phyloP scores from a whole-genome alignment of 2,329 filamentous ascomycete species.

The Trichoderma sp. region DNA sequence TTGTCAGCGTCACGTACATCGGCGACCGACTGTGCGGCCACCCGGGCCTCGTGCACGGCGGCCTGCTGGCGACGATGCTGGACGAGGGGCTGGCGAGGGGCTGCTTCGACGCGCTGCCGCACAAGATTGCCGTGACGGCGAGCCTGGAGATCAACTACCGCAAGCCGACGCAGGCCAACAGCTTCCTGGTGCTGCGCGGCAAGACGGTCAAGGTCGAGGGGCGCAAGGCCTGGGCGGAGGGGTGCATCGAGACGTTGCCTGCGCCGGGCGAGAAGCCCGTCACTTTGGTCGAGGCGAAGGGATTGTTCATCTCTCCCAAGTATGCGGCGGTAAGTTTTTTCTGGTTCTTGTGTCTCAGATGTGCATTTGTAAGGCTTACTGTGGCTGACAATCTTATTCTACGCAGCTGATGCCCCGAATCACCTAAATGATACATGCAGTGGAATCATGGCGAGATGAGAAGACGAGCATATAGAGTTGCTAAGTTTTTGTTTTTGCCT shows the following conservation, averaged over 20 bases:
- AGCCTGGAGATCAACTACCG: slow-evolving; percentile 81
- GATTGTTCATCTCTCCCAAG: slow-evolving; percentile 84
- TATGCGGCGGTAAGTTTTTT: slow-evolving; percentile 63
- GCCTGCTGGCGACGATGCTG: slow-evolving; percentile 84
- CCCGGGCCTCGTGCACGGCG: slow-evolving; percentile 86
- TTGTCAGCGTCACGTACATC: slow-evolving; percentile 73
- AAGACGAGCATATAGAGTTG: not conserved
- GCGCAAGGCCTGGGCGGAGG: slow-evolving; percentile 91
- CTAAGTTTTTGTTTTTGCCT: not conserved
- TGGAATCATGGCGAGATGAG: not conserved
- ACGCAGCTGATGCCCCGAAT: slow-evolving; percentile 25
- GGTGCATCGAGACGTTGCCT: slow-evolving; percentile 75
- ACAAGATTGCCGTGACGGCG: slow-evolving; percentile 82
- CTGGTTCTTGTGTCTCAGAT: not conserved
- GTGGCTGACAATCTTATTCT: not conserved
- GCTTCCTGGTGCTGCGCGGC: slow-evolving; percentile 74
- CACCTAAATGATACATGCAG: not conserved
- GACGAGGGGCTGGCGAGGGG: slow-evolving; percentile 87
- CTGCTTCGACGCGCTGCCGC: slow-evolving; percentile 83
- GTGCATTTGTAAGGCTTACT: not conserved
- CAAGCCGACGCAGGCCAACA: slow-evolving; percentile 70
- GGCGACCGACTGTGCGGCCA: slow-evolving; percentile 83
- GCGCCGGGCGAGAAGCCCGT: slow-evolving; percentile 57
- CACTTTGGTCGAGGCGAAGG: slow-evolving; percentile 77
- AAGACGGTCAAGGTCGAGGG: slow-evolving; percentile 84